phyloP scores from a whole-genome alignment of 2,329 filamentous ascomycete species.

The Aspergillus nomiae region DNA sequence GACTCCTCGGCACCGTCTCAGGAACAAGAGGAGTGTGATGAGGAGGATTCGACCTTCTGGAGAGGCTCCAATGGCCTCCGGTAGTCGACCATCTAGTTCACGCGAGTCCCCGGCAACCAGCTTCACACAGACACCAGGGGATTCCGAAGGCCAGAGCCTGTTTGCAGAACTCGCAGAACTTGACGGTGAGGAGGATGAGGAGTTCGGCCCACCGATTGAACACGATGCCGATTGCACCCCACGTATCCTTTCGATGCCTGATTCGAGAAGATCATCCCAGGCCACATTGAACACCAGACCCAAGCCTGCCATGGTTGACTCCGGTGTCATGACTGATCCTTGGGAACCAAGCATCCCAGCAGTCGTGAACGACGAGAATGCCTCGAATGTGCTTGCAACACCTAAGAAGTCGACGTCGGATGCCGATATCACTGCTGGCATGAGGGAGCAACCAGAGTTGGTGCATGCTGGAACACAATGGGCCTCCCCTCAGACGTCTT shows the following conservation, averaged over 20 bases:
- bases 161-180: conserved; percentile 88
- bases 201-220: conserved; percentile 49
- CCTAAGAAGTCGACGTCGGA: conserved; percentile 21
- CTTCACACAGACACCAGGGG: conserved; percentile 49
- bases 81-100: conserved; percentile 41
- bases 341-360: conserved; percentile 45
- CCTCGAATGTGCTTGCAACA: conserved; percentile 23
- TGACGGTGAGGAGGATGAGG: conserved; percentile 70
- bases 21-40: conserved; percentile 65
- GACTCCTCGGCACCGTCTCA: conserved; percentile 70
- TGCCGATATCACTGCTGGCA: conserved; percentile 19
- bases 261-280: conserved; percentile 37
- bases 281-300: conserved; percentile 23
- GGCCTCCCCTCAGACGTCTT: conserved; percentile 37
- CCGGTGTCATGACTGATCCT: conserved; percentile 64
- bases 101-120: conserved; percentile 58
- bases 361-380: conserved; percentile 23
- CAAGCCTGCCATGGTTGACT: conserved; percentile 57
- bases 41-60: conserved; percentile 58
- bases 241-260: conserved; percentile 30
- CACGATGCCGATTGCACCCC: conserved; percentile 42
- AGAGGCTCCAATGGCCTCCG: conserved; percentile 45
- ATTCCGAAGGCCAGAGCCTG: conserved; percentile 71
- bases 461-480: conserved; percentile 47
- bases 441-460: conserved; percentile 26